Evolutionary conservation across 495 filamentous ascomycete genomes (phyloP).

Genomic region (Aspergillus taichungensis): DNA sequence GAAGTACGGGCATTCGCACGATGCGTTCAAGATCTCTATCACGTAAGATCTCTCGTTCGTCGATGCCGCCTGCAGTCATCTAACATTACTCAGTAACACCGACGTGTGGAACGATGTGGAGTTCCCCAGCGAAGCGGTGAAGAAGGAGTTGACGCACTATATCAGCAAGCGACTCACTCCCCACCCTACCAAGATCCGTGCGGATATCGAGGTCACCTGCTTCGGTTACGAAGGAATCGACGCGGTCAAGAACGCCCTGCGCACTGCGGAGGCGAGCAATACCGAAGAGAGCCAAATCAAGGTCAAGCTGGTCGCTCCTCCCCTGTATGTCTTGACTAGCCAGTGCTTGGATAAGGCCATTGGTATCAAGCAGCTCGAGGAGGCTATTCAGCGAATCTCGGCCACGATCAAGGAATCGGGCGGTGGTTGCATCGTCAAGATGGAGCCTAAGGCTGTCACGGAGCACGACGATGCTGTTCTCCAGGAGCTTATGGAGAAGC

Average conservation of each 20-base stretch:
- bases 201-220: conserved; percentile 96
- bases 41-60: conserved; percentile 52
- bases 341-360: conserved; percentile 88
- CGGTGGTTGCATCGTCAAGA: conserved; percentile 78
- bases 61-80: conserved; percentile 2
- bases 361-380: conserved; percentile 75
- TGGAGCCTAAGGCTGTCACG: conserved; percentile 98
- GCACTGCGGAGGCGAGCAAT: conserved; percentile 80
- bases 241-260: conserved; percentile 83
- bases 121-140: conserved; percentile 80
- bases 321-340: conserved; percentile 86
- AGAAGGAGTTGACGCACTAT: conserved; percentile 80
- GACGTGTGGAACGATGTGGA: conserved; percentile 88
- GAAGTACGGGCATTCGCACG: conserved; percentile 92
- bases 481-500: conserved; percentile 97
- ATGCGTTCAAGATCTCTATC: conserved; percentile 98
- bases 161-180: conserved; percentile 94
- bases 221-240: conserved; percentile 99
- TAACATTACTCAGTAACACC: conserved; percentile 56
- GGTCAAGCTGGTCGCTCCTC: conserved; percentile 90
- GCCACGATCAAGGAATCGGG: conserved; percentile 62
- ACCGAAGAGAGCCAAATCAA: conserved; percentile 88
- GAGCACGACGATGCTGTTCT: conserved; percentile 96
- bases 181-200: conserved; percentile 94
- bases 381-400: conserved; percentile 77